Evolutionary conservation across 768 basidiomycete species (phyloP).

Genomic region (Xerocomellus chrysenteron): DNA sequence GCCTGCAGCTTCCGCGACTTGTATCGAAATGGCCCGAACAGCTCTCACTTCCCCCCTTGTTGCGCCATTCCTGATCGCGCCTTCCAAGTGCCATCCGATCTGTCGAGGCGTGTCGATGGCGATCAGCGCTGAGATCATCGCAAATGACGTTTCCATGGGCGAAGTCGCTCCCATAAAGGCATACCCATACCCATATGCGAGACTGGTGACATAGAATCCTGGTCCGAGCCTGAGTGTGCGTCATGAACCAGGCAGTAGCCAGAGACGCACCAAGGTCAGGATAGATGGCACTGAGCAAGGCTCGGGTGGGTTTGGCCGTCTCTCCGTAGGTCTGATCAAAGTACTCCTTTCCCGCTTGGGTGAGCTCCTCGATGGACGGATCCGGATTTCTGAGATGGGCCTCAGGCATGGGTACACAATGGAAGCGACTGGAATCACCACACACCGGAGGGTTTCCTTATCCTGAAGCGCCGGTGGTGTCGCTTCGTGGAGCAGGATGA

Average conservation of each 20-base stretch:
- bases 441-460: constrained; percentile 45
- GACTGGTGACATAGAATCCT: constrained; percentile 55
- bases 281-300: constrained; percentile 49
- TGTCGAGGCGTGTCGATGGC: constrained; percentile 62
- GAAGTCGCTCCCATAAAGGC: constrained; percentile 47
- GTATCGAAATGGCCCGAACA: constrained; percentile 54
- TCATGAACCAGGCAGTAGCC: background rate
- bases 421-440: background rate
- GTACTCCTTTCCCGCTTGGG: constrained; percentile 39
- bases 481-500: constrained; percentile 48
- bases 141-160: constrained; percentile 56
- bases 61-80: constrained; percentile 56
- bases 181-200: constrained; percentile 61
- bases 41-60: constrained; percentile 51
- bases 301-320: constrained; percentile 48
- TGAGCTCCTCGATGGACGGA: constrained; percentile 44
- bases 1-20: constrained; percentile 47
- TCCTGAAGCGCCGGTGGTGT: constrained; percentile 56
- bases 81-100: constrained; percentile 63
- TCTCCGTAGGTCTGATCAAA: constrained; percentile 57
- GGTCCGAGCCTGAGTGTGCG: background rate
- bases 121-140: constrained; percentile 60
- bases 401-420: background rate
- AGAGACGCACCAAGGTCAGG: constrained; percentile 58
- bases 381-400: constrained; percentile 37